Evolutionary conservation across 805 yeast species (phyloP).

Genomic region (Sugiyamaella lignohabitans): DNA sequence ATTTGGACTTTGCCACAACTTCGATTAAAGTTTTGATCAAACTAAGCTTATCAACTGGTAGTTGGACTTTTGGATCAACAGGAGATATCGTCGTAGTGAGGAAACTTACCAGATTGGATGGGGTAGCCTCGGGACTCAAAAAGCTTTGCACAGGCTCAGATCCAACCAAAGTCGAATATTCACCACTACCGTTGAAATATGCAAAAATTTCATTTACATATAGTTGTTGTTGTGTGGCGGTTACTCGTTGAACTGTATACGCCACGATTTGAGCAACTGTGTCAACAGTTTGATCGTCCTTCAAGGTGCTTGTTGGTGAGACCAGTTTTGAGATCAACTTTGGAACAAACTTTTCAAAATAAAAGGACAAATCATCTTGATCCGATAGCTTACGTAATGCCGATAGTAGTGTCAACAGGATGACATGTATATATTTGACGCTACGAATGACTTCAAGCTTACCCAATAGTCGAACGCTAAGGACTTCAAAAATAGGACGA

Average conservation of each 20-base stretch:
- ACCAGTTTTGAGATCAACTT: neutral
- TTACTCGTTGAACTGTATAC: neutral
- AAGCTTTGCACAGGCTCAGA: neutral
- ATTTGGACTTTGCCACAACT: conserved; percentile 21
- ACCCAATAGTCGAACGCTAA: conserved; percentile 35
- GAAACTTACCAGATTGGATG: conserved; percentile 8
- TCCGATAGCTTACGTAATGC: conserved; percentile 22
- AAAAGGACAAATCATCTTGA: conserved; percentile 21
- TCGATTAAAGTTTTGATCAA: conserved; percentile 14
- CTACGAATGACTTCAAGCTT: conserved; percentile 25
- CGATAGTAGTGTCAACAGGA: conserved; percentile 26
- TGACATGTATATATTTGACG: conserved; percentile 19
- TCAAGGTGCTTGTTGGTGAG: neutral
- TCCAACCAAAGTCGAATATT: conserved; percentile 1
- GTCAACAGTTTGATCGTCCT: conserved; percentile 6
- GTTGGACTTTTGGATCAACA: conserved; percentile 1
- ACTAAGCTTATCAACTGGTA: neutral
- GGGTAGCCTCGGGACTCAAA: neutral
- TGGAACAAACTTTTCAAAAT: conserved; percentile 19
- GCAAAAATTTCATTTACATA: neutral
- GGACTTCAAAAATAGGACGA: conserved; percentile 33
- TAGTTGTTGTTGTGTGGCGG: neutral
- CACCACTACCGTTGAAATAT: conserved; percentile 1
- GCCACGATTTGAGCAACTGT: conserved; percentile 10
- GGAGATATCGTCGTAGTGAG: conserved; percentile 19